Evolutionary conservation across 2,329 filamentous ascomycete genomes (phyloP), one percentile per base, ranked within the genome.

Genomic region (Rhynchosporium graminicola): DNA sequence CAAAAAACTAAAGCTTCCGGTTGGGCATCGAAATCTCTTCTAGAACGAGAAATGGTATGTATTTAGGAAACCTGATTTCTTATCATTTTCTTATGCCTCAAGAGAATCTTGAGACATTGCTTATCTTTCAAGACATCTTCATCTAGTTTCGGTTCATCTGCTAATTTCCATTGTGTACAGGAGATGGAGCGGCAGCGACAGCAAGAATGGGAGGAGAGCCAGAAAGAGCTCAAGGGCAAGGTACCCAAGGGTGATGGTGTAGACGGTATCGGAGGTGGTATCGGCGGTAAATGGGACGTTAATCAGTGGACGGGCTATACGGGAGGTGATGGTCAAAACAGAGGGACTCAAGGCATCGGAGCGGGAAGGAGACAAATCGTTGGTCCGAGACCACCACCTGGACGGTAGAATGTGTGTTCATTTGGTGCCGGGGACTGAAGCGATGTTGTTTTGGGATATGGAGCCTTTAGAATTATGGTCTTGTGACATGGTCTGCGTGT

Each of bases 311-410:
- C 80, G 65, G 89, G 90, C 0, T 93, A 83, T 71, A 89, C 88
- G 20, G 89, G 90, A 3, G 90, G 90, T 1, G 90, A 92, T 74
- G 83, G 81, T 65, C 87, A 91, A 79, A 92, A 92, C 71, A 82
- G 81, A 65, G 88, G 87, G 1, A 74, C 73, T 2, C 79, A 85
- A 65, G 87, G 87, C 2, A 89, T 88, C 63, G 88, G 90, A 46
- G 86, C 87, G 0, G 87, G 87, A 0, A 80, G 88, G 73, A 83
- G 90, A 73, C 89, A 90, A 78, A 92, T 94, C 75, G 87, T 91
- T n/a, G 90, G 90, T 10, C 90, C 90, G 0, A 80, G 89, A 72
- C 88, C 89, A 54, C 78, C 88, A 69, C 85, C 85, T 28, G 57
- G 57, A 29, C 51, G 51, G 12, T 54, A 54, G 36, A 52, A 12